Base-by-base conservation (phyloP, 805 yeast genomes). In the Candida michaelii region DNA sequence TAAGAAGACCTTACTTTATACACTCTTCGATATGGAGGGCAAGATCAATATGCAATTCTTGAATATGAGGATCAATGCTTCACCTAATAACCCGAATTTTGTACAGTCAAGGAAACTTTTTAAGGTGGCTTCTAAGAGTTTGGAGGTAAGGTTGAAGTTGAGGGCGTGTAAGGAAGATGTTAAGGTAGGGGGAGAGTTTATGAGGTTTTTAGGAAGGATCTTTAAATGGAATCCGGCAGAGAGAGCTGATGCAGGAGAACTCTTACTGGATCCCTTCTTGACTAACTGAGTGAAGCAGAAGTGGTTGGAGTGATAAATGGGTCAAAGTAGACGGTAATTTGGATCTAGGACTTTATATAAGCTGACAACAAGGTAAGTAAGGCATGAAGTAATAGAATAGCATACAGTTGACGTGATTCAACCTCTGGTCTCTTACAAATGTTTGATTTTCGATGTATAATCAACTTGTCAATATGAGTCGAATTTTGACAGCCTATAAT, bases 141-240 rank as follows among this genome's bases (percentile, higher is more conserved):
- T 70, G 14, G 72, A 63, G n/a, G 55, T 62, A 1, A 46, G 52
- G 5, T 50, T 69, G 27, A 54, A 60, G 18, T 41, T 64, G 13
- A 31, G 43, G 13, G 34, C 44, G 5, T 24, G 38, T 17, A 31
- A 43, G 21, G 49, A 48, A 17, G 53, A 48, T 25, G 41, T 39
- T 4, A 51, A 50, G 25, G 30, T 24, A 1, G 49, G 52, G 11
- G 27, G 19, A 24, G 37, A 37, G 11, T 66, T 68, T 40, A 27
- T 62, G 14, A 52, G 46, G 36, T 63, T 69, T 46, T 52, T 69
- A 40, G 40, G 49, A 9, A 50, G 46, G 18, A 58, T 66, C 9
- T 67, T 70, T 35, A 58, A 54, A 13, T 69, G 74, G 74, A 66
- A 66, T 48, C 65, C 65, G n/a, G 33, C 40, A n/a, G 54, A 56